Percentiles rank a stretch among this genome's conserved stretches.
Conservation (phyloP, 1,284 basidiomycete genomes). For the Pterulicium gracile region DNA sequence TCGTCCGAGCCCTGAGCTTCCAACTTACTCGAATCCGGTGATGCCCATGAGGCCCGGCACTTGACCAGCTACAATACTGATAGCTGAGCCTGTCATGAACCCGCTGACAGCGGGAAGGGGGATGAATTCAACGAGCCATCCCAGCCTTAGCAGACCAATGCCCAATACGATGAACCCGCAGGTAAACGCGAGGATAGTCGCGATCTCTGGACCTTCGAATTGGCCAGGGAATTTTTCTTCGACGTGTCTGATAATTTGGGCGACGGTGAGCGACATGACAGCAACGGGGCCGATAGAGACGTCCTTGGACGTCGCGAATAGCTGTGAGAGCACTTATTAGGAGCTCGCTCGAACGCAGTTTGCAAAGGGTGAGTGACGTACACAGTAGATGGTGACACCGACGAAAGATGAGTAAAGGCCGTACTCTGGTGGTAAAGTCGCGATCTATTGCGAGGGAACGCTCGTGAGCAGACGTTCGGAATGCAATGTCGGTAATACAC, state of each 20-base stretch:
- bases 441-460: constrained; percentile 62
- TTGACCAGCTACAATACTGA: constrained; percentile 81
- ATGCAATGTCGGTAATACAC: background rate
- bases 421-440: constrained; percentile 77
- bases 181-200: constrained; percentile 78
- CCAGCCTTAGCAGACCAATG: constrained; percentile 85
- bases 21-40: constrained; percentile 64
- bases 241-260: constrained; percentile 70
- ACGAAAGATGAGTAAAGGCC: constrained; percentile 96
- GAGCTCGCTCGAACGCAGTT: too few relatives aligned
- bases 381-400: constrained; percentile 75
- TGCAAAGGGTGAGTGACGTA: constrained; percentile 27
- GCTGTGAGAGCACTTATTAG: too few relatives aligned
- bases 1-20: background rate
- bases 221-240: constrained; percentile 36
- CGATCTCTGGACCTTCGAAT: constrained; percentile 69
- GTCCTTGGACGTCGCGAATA: constrained; percentile 92
- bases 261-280: constrained; percentile 92
- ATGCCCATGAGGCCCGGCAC: constrained; percentile 82
- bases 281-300: constrained; percentile 94
- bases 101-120: constrained; percentile 86
- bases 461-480: background rate
- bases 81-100: constrained; percentile 87
- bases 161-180: constrained; percentile 90
- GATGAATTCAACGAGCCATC: constrained; percentile 96